Evolutionary conservation across 1,284 basidiomycete genomes (phyloP), one percentile per base, ranked within the genome.

Genomic region (Malassezia dermatis): DNA sequence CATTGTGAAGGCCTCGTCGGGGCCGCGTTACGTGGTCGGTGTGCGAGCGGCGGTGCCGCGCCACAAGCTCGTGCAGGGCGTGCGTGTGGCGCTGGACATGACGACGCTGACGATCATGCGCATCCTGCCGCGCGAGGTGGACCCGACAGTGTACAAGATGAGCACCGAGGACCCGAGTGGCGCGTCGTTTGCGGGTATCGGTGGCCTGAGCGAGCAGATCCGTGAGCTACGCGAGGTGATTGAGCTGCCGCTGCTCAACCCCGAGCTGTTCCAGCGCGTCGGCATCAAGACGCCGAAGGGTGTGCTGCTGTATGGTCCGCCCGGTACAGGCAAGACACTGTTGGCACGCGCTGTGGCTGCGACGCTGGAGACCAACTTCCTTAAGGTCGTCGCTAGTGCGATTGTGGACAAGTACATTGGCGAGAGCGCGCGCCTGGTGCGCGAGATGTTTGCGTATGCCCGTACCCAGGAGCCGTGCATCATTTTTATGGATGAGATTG

Each of bases 351-450:
- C 94, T 2, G 91, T 96, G 6, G 94, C 94, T 10, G 89, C 90
- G 26, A 96, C 93, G 0, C 81, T 96, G 47, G 83, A 89, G 68
- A 94, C 90, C 58, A 96, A 96, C 76, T 98, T 98, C 80, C 82
- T 98, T 53, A 96, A 96, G 76, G 93, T 98, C 54, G 93, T 96
- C 50, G 91, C 90, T 3, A 93, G 89, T n/a, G 94, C 93, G 19
- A 96, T 99, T 65, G 94, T 98, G 54, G 93, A 98, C 81, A 98
- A 98, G 78, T 99, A 98, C 76, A 98, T 98, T 58, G 94, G 94
- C 66, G 94, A 98, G 79, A 89, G 86, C 58, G 93, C 93, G 12
- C 82, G 93, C 54, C 83, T 96, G 6, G 85, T 99, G 88, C 60
- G 66, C 62, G 91, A 98, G 76, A 96, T 99, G 93, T 99, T 99